Conservation (phyloP, 805 yeast genomes). For the Metschnikowia vanudenii region DNA sequence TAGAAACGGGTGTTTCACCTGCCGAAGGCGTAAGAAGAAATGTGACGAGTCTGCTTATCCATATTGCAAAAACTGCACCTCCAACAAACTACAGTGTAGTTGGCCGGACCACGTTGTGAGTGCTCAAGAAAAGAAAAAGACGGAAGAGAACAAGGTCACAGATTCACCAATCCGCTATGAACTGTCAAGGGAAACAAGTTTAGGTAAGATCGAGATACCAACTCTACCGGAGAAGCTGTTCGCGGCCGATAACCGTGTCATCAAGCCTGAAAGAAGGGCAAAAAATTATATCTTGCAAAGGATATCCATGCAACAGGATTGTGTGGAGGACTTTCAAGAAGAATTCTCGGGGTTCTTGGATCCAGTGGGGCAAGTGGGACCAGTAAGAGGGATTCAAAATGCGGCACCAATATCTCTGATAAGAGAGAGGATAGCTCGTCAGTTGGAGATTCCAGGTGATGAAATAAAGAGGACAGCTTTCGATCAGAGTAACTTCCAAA, state of each 20-base stretch:
- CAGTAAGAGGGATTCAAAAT: background rate
- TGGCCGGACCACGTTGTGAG: slow-evolving; percentile 17
- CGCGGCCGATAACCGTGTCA: background rate
- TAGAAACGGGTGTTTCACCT: slow-evolving; percentile 39
- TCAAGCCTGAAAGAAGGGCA: slow-evolving; percentile 11
- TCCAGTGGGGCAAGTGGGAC: background rate
- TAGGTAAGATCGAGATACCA: background rate
- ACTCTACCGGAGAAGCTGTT: background rate
- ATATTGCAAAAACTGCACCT: slow-evolving; percentile 15
- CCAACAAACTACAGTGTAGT: slow-evolving; percentile 14
- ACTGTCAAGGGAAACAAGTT: background rate
- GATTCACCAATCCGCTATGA: background rate
- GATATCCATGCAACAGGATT: slow-evolving; percentile 41
- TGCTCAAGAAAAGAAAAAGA: background rate
- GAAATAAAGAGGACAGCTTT: background rate
- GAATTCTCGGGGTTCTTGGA: background rate
- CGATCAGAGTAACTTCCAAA: background rate
- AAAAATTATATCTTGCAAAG: slow-evolving; percentile 24
- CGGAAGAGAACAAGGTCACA: background rate
- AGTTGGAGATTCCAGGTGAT: slow-evolving; percentile 12
- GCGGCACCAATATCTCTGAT: slow-evolving; percentile 4
- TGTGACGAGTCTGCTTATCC: slow-evolving; percentile 46
- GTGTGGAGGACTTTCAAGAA: slow-evolving; percentile 24
- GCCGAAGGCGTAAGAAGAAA: slow-evolving; percentile 62
- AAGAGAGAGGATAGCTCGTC: slow-evolving; percentile 14